Evolutionary conservation across 257 asterid genomes (phyloP), one percentile per base, ranked within the genome.

Genomic region (Solanum pinnatisectum): DNA sequence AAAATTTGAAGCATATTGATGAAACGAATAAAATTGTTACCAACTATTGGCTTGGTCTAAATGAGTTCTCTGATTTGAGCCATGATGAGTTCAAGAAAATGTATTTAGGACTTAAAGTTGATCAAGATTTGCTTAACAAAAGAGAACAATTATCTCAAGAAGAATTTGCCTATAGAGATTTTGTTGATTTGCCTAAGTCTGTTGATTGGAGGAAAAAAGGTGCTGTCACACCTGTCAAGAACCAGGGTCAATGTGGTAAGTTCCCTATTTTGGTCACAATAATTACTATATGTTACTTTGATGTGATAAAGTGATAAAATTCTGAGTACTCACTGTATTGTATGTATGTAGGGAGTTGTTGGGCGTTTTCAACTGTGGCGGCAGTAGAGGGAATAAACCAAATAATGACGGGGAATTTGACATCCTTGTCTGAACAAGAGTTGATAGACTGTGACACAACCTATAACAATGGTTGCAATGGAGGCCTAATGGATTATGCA

Each of bases 191-290:
- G 90, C 97, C 97, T 1, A 88, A 91, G 39, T 92, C 93, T 11
- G 93, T 95, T 0, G 98, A 95, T 68, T 95, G 98, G 96, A 93
- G 96, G 81, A 91, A 90, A 90, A 90, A 91, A 70, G 97, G 96
- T 36, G 97, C 97, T 10, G 98, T 95, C 7, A 74, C 96, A 32
- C 92, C 91, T 14, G 91, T 95, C 59, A 94, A 94, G 93, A 92
- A 93, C 90, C 96, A 95, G 90, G 96, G 98, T 5, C 84, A 91
- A 83, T 93, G 95, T 73, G 95, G 96, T 93, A 88, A 1, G 95
- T 60, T 60, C 5, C 42, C 15, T 83, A 14, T 49, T 32, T 83
- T 83, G 52, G 23, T 68, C 36, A 68, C 37, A 18, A 52, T 52
- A 16, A 16, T 52, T 52, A 46, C 56, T 46, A 52, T 52, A 52